These are phyloP conservation scores for Mycosphaerella arachidis DNA, from an alignment of 2,329 filamentous ascomycete species.

Conservation along the genomic window DNA sequence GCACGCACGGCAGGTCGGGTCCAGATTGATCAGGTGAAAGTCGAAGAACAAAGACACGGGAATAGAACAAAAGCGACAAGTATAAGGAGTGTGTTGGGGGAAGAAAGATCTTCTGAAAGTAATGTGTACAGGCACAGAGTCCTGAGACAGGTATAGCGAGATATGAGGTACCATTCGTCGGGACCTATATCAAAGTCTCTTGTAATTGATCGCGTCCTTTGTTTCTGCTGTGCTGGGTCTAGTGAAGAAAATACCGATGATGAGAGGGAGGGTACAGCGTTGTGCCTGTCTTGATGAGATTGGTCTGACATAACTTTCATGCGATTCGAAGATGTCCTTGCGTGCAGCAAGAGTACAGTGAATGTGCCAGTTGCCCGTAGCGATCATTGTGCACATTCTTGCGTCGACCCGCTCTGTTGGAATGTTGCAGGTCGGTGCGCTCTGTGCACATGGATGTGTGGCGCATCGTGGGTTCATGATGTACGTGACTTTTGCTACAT, in stretches of 20 bases:
- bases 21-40: no score
- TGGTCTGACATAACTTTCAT: not conserved
- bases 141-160: not conserved
- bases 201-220: not conserved
- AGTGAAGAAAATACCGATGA: not conserved
- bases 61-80: no score
- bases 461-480: not conserved
- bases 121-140: not conserved
- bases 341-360: not conserved
- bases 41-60: no score
- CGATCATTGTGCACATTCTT: slow-evolving; percentile 7
- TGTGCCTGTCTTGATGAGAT: not conserved
- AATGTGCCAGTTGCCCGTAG: slow-evolving; percentile 1
- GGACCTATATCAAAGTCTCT: not conserved
- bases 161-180: not conserved
- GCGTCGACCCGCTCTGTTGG: not conserved
- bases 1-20: no score
- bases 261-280: not conserved
- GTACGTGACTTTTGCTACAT: not conserved
- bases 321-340: not conserved
- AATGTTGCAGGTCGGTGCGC: not conserved
- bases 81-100: no score
- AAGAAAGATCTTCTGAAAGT: not conserved
- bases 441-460: not conserved
- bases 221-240: not conserved